Conservation (phyloP, 208 protist genomes). For the Jaenimonas drosophilae region DNA sequence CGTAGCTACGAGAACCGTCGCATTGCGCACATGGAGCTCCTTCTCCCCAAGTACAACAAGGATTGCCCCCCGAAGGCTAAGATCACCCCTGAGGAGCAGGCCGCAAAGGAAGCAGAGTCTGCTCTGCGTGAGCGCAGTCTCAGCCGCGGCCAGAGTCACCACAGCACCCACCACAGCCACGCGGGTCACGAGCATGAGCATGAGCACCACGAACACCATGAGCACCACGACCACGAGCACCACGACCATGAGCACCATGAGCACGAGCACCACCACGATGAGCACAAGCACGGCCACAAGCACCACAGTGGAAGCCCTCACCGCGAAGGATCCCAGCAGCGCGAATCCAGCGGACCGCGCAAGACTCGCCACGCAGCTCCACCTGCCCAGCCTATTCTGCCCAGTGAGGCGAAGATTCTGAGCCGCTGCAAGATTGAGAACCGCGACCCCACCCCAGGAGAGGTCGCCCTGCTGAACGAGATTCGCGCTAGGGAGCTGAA, state of each 20-base stretch:
- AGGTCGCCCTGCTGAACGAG: conserved; percentile 27
- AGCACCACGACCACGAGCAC: no score
- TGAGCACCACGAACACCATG: no score
- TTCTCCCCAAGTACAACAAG: conserved; percentile 15
- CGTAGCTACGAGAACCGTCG: conserved; percentile 62
- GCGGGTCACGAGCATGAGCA: no score
- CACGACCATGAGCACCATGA: no score
- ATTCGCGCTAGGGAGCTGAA: conserved; percentile 51
- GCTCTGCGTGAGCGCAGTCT: neutral
- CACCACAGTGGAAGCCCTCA: no score
- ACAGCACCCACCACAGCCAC: neutral
- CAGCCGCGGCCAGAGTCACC: neutral
- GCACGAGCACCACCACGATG: no score
- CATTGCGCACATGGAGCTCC: conserved; percentile 32
- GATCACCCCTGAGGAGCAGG: conserved; percentile 1
- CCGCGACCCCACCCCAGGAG: conserved; percentile 21
- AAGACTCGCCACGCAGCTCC: conserved; percentile 15
- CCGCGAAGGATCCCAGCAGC: no score
- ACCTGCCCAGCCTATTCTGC: conserved; percentile 3
- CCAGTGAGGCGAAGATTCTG: conserved; percentile 18
- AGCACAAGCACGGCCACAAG: no score
- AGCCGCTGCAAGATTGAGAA: conserved; percentile 26
- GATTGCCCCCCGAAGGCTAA: conserved; percentile 3
- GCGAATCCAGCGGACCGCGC: conserved; percentile 6
- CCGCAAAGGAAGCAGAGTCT: neutral